Base-by-base conservation (phyloP, 2,329 filamentous ascomycete species). In the Berkeleyomyces basicola region DNA sequence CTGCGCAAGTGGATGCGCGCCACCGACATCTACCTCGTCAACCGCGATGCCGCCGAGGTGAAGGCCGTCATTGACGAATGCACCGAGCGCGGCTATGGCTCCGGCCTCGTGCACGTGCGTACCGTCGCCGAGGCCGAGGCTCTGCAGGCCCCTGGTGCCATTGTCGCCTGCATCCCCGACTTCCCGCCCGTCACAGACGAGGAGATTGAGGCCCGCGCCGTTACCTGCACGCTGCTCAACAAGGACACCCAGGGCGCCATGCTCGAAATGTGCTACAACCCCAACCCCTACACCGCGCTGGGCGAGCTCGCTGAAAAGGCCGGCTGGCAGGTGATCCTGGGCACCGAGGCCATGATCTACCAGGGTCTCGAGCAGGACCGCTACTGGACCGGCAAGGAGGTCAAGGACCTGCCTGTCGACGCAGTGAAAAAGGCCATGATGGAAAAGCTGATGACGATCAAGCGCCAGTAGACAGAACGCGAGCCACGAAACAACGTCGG, bases 251-350 rank as follows among this genome's bases (percentile, higher is more conserved):
- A 86, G 72, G 87, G 86, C 5, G 82, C 82, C 5, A 81, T 91
- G 63, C 71, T 91, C 65, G 87, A 91, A 72, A 91, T 92, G 87
- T 90, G 87, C 76, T 91, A 91, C 71, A 88, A 90, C 70, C 88
- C 88, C 0, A 76, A 78, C 2, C 84, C 86, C 0, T 84, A 81
- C 71, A 91, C 88, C 0, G 77, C 80, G 67, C 80, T 90, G 58
- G 82, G 81, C 0, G 78, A 77, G 51, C 68, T 90, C 49, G 82
- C 84, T 0, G 77, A 82, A 68, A 72, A 74, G 2, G 76, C 77
- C 7, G 84, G 84, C 0, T 90, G 87, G 87, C 79, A 84, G 72
- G 83, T 90, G 0, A 86, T 90, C 33, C 71, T 88, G 4, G 87
- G 87, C 0, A 89, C 86, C 0, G 87, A 90, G 74, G 85, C 87